phyloP scores from a whole-genome alignment of 208 protist genomes.

The Leishmania aethiopica region DNA sequence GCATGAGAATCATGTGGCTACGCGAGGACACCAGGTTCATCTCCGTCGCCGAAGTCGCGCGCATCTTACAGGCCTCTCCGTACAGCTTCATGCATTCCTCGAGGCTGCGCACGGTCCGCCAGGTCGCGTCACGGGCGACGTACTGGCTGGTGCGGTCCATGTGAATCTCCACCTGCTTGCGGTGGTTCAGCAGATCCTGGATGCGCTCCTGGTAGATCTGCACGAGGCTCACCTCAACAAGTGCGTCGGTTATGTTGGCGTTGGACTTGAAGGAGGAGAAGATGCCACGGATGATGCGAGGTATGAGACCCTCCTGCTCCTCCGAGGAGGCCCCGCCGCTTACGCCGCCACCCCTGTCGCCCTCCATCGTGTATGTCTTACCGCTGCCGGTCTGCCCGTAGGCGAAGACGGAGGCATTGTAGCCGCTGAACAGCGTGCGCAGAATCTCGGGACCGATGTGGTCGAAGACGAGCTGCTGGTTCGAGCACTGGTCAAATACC shows the following conservation, averaged over 20 bases:
- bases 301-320: slow-evolving; percentile 64
- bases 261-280: slow-evolving; percentile 71
- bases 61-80: slow-evolving; percentile 66
- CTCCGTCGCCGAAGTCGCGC: slow-evolving; percentile 81
- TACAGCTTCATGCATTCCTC: slow-evolving; percentile 88
- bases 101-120: slow-evolving; percentile 57
- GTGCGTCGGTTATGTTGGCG: slow-evolving; percentile 68
- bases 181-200: slow-evolving; percentile 81
- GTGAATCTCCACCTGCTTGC: slow-evolving; percentile 87
- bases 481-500: slow-evolving; percentile 60
- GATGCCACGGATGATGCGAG: slow-evolving; percentile 75
- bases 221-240: slow-evolving; percentile 81
- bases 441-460: slow-evolving; percentile 73
- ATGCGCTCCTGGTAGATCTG: slow-evolving; percentile 93
- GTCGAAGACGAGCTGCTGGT: slow-evolving; percentile 65
- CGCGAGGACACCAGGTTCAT: slow-evolving; percentile 93
- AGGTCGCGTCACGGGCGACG: slow-evolving; percentile 83
- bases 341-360: slow-evolving; percentile 34
- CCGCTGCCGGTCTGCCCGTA: slow-evolving; percentile 97
- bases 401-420: slow-evolving; percentile 92
- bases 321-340: slow-evolving; percentile 17
- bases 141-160: slow-evolving; percentile 90
- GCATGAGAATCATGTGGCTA: slow-evolving; percentile 91
- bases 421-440: slow-evolving; percentile 81
- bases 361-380: slow-evolving; percentile 94